Percentiles rank a stretch among this genome's conserved stretches.
Conservation (phyloP, 2,329 filamentous ascomycete species). For the Fusarium nanum region DNA sequence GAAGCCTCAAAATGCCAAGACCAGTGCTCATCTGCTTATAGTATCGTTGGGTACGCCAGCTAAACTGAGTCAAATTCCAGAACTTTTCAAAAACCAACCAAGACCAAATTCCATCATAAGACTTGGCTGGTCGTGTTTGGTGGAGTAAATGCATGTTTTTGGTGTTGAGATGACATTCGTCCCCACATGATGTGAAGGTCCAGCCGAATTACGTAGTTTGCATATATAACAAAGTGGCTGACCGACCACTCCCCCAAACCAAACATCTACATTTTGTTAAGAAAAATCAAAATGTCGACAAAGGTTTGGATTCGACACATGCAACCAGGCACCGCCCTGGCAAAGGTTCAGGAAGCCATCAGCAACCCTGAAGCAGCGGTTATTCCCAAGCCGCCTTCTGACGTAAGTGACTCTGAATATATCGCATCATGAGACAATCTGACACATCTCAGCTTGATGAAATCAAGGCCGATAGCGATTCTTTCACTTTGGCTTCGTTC, state of each 20-base stretch:
- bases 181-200: constrained; percentile 29
- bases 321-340: constrained; percentile 24
- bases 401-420: constrained; percentile 21
- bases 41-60: neutral
- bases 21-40: neutral
- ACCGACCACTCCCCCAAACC: neutral
- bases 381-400: constrained; percentile 37
- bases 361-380: constrained; percentile 20
- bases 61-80: neutral
- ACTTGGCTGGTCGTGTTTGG: neutral
- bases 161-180: neutral
- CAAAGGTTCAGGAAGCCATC: constrained; percentile 39
- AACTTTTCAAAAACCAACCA: neutral
- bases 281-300: constrained; percentile 23
- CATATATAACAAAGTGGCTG: constrained; percentile 3
- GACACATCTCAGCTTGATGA: constrained; percentile 42
- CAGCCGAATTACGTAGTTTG: constrained; percentile 21
- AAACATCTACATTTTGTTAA: neutral
- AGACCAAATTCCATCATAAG: neutral
- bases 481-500: constrained; percentile 64
- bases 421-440: neutral
- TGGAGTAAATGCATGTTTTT: neutral
- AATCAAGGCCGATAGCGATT: constrained; percentile 54
- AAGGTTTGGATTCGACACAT: constrained; percentile 33
- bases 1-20: neutral